phyloP scores from a whole-genome alignment of 352 stramenopile species.

The Paralagenidium karlingii region DNA sequence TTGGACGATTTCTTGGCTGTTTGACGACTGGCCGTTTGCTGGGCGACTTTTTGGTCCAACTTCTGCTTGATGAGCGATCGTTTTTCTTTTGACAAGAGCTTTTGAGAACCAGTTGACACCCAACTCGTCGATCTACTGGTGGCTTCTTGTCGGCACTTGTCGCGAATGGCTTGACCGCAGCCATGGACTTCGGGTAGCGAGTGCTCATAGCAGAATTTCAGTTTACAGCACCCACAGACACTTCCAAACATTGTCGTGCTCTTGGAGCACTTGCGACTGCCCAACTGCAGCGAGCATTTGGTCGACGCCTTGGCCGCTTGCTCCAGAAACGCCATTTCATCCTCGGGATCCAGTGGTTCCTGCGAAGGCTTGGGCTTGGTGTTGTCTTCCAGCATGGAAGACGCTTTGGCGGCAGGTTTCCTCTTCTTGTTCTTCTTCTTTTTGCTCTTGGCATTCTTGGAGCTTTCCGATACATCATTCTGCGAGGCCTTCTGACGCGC shows the following conservation, averaged over 20 bases:
- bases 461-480: too few relatives aligned
- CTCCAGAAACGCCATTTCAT: conserved; percentile 65
- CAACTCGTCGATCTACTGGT: too few relatives aligned
- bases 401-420: neutral
- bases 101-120: too few relatives aligned
- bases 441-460: conserved; percentile 41
- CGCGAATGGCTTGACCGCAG: conserved; percentile 49
- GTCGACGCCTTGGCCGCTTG: conserved; percentile 33
- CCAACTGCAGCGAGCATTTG: conserved; percentile 35
- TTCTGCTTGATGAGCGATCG: conserved; percentile 63
- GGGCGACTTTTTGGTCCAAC: conserved; percentile 42
- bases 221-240: conserved; percentile 75
- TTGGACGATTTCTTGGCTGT: conserved; percentile 19
- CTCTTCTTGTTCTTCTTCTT: conserved; percentile 10
- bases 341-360: conserved; percentile 24
- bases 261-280: conserved; percentile 32
- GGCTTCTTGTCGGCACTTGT: too few relatives aligned
- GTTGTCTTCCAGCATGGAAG: conserved; percentile 2
- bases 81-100: conserved; percentile 34
- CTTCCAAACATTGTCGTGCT: conserved; percentile 38
- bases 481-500: conserved; percentile 23
- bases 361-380: conserved; percentile 19
- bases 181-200: conserved; percentile 62
- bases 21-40: conserved; percentile 28
- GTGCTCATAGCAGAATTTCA: conserved; percentile 79